Evolutionary conservation across 1,284 basidiomycete genomes (phyloP).

Genomic region (Rhodotorula sp.): DNA sequence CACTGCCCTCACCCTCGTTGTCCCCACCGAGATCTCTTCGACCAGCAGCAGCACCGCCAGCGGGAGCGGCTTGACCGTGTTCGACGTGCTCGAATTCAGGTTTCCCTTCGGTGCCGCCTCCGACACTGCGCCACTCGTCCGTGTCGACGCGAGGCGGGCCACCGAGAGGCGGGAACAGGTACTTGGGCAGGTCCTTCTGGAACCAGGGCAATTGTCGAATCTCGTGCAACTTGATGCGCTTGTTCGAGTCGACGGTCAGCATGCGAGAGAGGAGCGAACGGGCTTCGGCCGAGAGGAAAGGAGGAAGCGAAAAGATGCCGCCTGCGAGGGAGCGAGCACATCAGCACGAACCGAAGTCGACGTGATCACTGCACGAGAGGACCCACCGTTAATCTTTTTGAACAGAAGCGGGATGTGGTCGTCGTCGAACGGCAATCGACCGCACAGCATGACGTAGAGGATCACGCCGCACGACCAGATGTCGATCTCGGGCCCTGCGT

Average conservation of each 20-base stretch:
- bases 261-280: slow-evolving; percentile 74
- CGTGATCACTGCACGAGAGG: neutral
- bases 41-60: neutral
- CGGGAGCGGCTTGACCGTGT: neutral
- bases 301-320: slow-evolving; percentile 78
- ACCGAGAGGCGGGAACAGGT: slow-evolving; percentile 56
- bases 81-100: slow-evolving; percentile 17
- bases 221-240: slow-evolving; percentile 84
- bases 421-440: slow-evolving; percentile 88
- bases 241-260: slow-evolving; percentile 87
- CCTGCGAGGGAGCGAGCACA: slow-evolving; percentile 54
- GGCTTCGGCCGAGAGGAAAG: slow-evolving; percentile 72
- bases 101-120: slow-evolving; percentile 10
- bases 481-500: slow-evolving; percentile 93
- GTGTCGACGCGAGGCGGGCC: slow-evolving; percentile 4
- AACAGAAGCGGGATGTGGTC: slow-evolving; percentile 87
- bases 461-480: slow-evolving; percentile 98
- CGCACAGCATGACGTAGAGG: slow-evolving; percentile 91
- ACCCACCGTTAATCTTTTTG: slow-evolving; percentile 83
- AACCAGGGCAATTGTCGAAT: slow-evolving; percentile 88
- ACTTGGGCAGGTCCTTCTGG: slow-evolving; percentile 75
- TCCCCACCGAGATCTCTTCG: neutral
- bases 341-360: neutral
- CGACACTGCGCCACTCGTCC: slow-evolving; percentile 13
- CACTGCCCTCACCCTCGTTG: neutral